Evolutionary conservation across 2,329 filamentous ascomycete species (phyloP), one percentile per base, ranked within the genome.

Genomic region (Sclerotinia spermophila): DNA sequence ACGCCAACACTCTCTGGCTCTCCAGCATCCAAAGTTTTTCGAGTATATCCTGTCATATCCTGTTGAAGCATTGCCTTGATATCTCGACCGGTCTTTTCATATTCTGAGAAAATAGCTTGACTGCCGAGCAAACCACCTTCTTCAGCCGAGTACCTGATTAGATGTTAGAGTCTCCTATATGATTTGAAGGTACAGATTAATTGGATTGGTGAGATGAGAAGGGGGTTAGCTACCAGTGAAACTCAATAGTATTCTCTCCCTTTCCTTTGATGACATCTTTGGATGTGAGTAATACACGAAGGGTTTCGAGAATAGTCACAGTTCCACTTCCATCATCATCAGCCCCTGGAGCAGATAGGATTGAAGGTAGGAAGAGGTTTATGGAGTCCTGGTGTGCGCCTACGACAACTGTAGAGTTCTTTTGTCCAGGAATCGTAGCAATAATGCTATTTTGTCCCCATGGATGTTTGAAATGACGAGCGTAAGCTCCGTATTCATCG

Each of bases 21-120:
- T 71, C 94, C 94, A 4, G 92, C 90, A 74, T 96, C 92, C 30
- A 96, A 82, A 0, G 94, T 97, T 77, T 90, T 90, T 79, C 94
- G 89, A 7, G 94, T 87, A 79, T 91, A 97, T 27, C 95, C 95
- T 1, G 93, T 97, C 95, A 98, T 98, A 81, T 98, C 95, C 82
- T 98, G 95, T 83, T 98, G 95, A 69, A 98, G 87, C 96, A 98
- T 98, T 45, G 95, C 95, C 83, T 95, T 96, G 80, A 98, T 86
- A 74, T 95, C 89, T 38, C 90, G 87, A 44, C 86, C 86, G 33
- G 87, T 82, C 79, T 90, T 88, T 81, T 92, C 90, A 79, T 98
- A 98, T 11, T 87, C 83, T 66, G 87, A 86, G 84, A 97, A 98
- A 80, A 98, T 92, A 69, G 92, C 94, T 80, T 97, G 94, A 77